Conservation (phyloP, 2,329 filamentous ascomycete species). For the Botrytis byssoidea region DNA sequence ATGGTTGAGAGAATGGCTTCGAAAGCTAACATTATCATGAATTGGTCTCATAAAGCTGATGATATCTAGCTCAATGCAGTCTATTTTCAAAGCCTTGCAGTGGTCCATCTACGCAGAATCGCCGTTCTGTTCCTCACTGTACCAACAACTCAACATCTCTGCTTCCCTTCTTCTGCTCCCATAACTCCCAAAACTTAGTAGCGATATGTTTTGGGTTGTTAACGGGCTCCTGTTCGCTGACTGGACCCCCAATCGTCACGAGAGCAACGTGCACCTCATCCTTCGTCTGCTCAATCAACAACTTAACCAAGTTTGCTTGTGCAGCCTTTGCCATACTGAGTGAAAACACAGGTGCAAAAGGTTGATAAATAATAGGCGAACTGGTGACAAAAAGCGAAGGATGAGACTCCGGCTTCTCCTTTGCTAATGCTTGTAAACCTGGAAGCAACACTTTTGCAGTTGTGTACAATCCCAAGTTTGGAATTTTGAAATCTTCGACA, state of each 20-base stretch:
- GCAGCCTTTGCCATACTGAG: slow-evolving; percentile 52
- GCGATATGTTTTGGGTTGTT: slow-evolving; percentile 49
- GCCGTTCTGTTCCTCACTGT: not conserved
- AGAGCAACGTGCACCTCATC: slow-evolving; percentile 48
- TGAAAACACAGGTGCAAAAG: slow-evolving; percentile 48
- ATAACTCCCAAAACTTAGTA: slow-evolving; percentile 45
- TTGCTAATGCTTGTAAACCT: not conserved
- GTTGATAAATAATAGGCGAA: slow-evolving; percentile 35
- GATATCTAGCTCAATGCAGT: not conserved
- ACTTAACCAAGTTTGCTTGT: slow-evolving; percentile 50
- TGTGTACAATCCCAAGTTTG: slow-evolving; percentile 48
- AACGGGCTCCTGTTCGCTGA: slow-evolving; percentile 43
- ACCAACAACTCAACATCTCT: slow-evolving; percentile 42
- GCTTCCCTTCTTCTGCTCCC: slow-evolving; percentile 41
- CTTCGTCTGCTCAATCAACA: slow-evolving; percentile 40
- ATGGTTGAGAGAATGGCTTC: not conserved
- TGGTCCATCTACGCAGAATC: not conserved
- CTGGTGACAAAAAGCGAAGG: slow-evolving; percentile 16
- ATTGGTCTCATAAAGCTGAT: not conserved
- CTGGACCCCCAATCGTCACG: slow-evolving; percentile 47
- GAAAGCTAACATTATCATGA: not conserved
- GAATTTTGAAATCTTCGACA: slow-evolving; percentile 51
- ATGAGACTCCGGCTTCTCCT: slow-evolving; percentile 5
- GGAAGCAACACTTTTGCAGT: slow-evolving; percentile 22
- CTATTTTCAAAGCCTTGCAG: not conserved